These are phyloP conservation scores for Sisymbrium altissimum DNA, from an alignment of 345 rosid genomes.

Conservation along the genomic window DNA sequence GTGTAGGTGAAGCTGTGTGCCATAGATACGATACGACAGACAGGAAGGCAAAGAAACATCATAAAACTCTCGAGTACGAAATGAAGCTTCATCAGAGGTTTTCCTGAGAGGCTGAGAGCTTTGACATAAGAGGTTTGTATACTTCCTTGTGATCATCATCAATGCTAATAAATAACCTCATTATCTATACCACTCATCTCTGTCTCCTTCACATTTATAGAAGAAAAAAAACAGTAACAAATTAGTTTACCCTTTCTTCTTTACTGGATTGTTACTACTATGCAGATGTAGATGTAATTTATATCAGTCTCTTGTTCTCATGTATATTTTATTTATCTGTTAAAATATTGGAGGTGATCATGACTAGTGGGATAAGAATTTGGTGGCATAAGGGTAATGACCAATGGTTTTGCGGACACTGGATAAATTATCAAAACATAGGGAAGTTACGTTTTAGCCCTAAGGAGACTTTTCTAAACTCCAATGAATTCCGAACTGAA, in stretches of 20 bases:
- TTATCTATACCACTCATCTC: neutral
- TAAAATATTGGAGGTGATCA: neutral
- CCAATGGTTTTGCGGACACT: neutral
- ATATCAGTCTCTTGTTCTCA: neutral
- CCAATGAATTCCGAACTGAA: too few species aligned
- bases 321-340: neutral
- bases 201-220: conserved; percentile 15
- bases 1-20: conserved; percentile 22
- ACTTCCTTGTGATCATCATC: conserved; percentile 7
- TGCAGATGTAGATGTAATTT: conserved; percentile 13
- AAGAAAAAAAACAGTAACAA: neutral
- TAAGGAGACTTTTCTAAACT: neutral
- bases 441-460: neutral
- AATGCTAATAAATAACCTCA: neutral
- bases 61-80: neutral
- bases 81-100: conserved; percentile 13
- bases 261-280: neutral
- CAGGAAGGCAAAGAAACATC: neutral
- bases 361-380: neutral
- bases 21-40: conserved; percentile 16
- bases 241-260: neutral
- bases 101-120: conserved; percentile 2
- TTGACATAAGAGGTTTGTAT: conserved; percentile 1
- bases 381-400: neutral
- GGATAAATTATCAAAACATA: neutral